A percentile compares a stretch with the other conserved stretches of the same genome.
Conservation (phyloP, 2,329 filamentous ascomycete genomes). For the Pyricularia sp. region DNA sequence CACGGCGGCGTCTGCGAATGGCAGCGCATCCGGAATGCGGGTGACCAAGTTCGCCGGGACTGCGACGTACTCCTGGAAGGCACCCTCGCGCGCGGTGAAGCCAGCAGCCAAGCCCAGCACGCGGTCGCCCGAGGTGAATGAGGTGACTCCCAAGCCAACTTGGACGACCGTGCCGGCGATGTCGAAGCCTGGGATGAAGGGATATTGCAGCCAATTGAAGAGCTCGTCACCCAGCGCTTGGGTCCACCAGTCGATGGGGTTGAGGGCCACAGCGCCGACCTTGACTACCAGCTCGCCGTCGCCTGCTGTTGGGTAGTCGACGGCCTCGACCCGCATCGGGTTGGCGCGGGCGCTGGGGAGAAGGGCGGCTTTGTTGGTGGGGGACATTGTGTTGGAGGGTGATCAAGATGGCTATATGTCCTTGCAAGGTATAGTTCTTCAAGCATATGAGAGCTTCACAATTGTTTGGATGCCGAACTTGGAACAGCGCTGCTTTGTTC, state of each 20-base stretch:
- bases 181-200: conserved; percentile 21
- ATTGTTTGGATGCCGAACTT: too few species aligned
- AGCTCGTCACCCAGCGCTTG: conserved; percentile 18
- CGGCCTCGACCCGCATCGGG: background rate
- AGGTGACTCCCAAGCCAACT: conserved; percentile 16
- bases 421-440: too few species aligned
- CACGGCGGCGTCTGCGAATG: conserved; percentile 16
- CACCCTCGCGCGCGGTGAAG: conserved; percentile 13
- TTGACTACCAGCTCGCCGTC: conserved; percentile 17
- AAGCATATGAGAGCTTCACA: too few species aligned
- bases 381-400: background rate
- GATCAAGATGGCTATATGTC: background rate
- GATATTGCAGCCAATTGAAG: conserved; percentile 20
- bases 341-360: background rate
- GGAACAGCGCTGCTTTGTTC: too few species aligned
- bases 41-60: conserved; percentile 12
- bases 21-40: conserved; percentile 13
- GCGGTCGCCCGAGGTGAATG: conserved; percentile 23
- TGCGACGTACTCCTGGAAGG: conserved; percentile 17
- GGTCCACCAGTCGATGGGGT: conserved; percentile 21
- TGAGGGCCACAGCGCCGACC: conserved; percentile 22
- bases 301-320: conserved; percentile 2
- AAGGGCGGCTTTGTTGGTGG: conserved; percentile 2
- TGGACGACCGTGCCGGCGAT: conserved; percentile 23
- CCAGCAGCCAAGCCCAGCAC: conserved; percentile 17